Conservation (phyloP, 768 basidiomycete species). For the Boletus subparvulus region DNA sequence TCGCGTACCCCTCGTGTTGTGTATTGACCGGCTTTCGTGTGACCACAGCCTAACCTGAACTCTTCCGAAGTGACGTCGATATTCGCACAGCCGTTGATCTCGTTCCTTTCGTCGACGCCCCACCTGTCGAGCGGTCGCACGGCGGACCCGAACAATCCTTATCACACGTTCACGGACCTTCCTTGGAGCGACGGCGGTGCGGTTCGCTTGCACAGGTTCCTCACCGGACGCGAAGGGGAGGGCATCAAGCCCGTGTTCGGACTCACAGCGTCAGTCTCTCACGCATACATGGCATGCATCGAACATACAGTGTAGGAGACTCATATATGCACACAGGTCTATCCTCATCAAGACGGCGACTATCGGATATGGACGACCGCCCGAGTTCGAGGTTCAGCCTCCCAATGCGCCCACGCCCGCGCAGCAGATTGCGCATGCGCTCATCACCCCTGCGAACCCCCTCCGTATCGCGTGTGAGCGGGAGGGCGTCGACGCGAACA, state of each 20-base stretch:
- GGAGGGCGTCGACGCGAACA: constrained; percentile 26
- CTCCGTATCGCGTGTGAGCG: constrained; percentile 26
- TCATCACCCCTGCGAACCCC: constrained; percentile 31
- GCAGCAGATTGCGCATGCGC: constrained; percentile 44
- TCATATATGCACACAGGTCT: constrained; percentile 33
- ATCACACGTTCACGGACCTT: constrained; percentile 64
- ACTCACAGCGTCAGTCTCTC: constrained; percentile 70
- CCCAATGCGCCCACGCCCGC: constrained; percentile 40
- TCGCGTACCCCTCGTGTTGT: background rate
- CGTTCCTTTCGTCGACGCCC: constrained; percentile 64
- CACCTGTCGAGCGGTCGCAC: constrained; percentile 58
- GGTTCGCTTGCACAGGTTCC: constrained; percentile 68
- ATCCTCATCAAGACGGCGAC: constrained; percentile 52
- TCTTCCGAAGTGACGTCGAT: constrained; percentile 72
- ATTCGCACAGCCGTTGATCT: constrained; percentile 81
- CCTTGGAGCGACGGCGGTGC: constrained; percentile 40
- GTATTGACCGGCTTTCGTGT: background rate
- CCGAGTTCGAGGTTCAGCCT: constrained; percentile 47
- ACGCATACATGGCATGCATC: background rate
- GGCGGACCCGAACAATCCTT: constrained; percentile 47
- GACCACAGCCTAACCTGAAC: constrained; percentile 72
- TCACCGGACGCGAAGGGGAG: constrained; percentile 81
- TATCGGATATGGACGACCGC: constrained; percentile 46
- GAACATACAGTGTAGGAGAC: background rate
- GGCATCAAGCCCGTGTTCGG: constrained; percentile 90